Base-by-base conservation (phyloP, 495 filamentous ascomycete species). In the Trichoderma reesei region DNA sequence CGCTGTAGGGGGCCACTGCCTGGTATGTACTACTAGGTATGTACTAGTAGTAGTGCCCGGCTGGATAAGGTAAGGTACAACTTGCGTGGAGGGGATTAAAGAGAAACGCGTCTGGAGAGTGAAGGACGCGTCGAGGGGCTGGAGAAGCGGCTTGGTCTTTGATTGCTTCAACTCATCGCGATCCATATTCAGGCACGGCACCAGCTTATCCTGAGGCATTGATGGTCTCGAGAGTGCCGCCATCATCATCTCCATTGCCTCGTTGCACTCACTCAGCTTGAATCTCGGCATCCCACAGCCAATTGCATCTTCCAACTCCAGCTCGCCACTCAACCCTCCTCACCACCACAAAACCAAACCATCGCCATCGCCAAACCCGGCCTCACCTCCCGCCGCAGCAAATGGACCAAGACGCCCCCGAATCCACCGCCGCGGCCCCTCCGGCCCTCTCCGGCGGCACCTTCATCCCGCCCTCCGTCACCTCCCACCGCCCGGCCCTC, bases 381-480 rank as follows among this genome's bases (percentile, higher is more conserved):
- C 51, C 26, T 56, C 51, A 48, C n/a, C 8, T 18, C n/a, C 8
- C 13, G 3, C 44, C 60, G 18, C 14, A 18, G 41, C 41, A 64
- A 26, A 67, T 37, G 48, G 85, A 82, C 76, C 76, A 82, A 67
- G 80, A 79, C 67, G 70, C 74, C 63, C 70, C 77, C 64, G 75
- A 83, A 16, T 76, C 72, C 68, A 70, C 75, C 66, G 41, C 82
- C 46, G 70, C 73, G 54, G 74, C 84, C 69, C 86, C 89, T 70
- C 81, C 85, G 1, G 78, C 86, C 59, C 78, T 85, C 56, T 65
- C 79, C 14, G 67, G 79, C 66, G 73, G 80, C 65, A 74, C 86
- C 71, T 91, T 96, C 81, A 83, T 91, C 70, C 83, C 90, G 41
- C 92, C 94, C 14, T 95, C 90, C 46, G 85, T 98, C 70, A 18